Conservation (phyloP, 257 asterid species). For the Solanum chmielewskii region DNA sequence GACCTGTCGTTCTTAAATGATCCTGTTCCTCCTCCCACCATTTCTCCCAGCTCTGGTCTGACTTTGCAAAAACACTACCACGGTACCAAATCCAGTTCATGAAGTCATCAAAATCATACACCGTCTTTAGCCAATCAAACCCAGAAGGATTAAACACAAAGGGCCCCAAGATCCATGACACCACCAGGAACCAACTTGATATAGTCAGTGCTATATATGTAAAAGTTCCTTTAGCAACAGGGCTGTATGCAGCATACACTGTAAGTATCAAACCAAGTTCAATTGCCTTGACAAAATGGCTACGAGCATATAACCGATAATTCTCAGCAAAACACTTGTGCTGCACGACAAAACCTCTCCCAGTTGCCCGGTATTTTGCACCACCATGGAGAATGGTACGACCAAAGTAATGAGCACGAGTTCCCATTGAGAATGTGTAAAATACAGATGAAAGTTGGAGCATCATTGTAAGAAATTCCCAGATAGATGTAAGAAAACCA, state of each 20-base stretch:
- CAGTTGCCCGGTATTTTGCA: conserved; percentile 96
- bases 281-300: conserved; percentile 94
- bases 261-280: conserved; percentile 90
- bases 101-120: conserved; percentile 89
- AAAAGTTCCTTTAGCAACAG: conserved; percentile 75
- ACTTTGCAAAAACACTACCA: conserved; percentile 84
- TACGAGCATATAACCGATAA: conserved; percentile 84
- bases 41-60: conserved; percentile 97
- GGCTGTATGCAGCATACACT: conserved; percentile 83
- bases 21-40: conserved; percentile 99
- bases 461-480: conserved; percentile 97
- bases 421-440: conserved; percentile 96
- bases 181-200: conserved; percentile 94
- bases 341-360: conserved; percentile 97
- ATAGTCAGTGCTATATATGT: conserved; percentile 81
- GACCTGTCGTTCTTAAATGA: conserved; percentile 90
- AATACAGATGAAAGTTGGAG: conserved; percentile 93
- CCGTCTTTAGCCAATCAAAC: conserved; percentile 96
- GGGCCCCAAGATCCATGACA: conserved; percentile 90
- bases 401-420: conserved; percentile 98
- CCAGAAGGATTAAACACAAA: conserved; percentile 90
- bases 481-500: conserved; percentile 78
- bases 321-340: conserved; percentile 90
- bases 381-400: conserved; percentile 98
- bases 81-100: conserved; percentile 93